These are phyloP conservation scores for Microsporum audouinii DNA, from an alignment of 2,329 filamentous ascomycete species.

Conservation along the genomic window DNA sequence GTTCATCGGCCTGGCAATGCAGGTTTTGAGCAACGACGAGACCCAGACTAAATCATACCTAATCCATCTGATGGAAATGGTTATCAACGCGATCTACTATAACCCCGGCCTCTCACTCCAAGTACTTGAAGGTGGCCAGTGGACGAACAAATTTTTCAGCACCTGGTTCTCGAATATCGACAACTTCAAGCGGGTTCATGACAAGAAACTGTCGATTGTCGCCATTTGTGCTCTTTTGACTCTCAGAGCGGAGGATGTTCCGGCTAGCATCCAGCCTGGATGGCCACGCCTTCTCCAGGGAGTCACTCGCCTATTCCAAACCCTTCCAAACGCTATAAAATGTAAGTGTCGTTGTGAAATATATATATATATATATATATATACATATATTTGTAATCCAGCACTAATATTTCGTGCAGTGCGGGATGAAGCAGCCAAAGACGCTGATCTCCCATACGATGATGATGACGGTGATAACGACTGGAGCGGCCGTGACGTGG, in stretches of 20 bases:
- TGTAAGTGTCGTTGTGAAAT: slow-evolving; percentile 43
- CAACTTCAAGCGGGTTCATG: slow-evolving; percentile 83
- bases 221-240: slow-evolving; percentile 80
- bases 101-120: slow-evolving; percentile 76
- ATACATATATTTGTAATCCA: background rate
- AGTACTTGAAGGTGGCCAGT: slow-evolving; percentile 77
- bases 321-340: slow-evolving; percentile 74
- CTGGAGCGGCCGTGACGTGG: slow-evolving; percentile 64
- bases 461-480: slow-evolving; percentile 67
- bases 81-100: slow-evolving; percentile 97
- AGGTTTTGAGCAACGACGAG: slow-evolving; percentile 58
- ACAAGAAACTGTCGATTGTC: slow-evolving; percentile 96
- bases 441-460: slow-evolving; percentile 67
- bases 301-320: slow-evolving; percentile 82
- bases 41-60: slow-evolving; percentile 85
- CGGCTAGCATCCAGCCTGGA: slow-evolving; percentile 82
- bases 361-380: background rate
- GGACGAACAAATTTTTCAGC: slow-evolving; percentile 99
- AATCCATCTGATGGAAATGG: slow-evolving; percentile 96
- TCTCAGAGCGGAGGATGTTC: slow-evolving; percentile 68
- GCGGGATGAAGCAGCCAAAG: slow-evolving; percentile 81
- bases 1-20: slow-evolving; percentile 85
- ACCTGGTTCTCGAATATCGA: slow-evolving; percentile 96
- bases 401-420: slow-evolving; percentile 37
- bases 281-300: slow-evolving; percentile 88